Evolutionary conservation across 371 early-diverging fungal genomes (phyloP).

Genomic region (Sporodiniella umbellata): DNA sequence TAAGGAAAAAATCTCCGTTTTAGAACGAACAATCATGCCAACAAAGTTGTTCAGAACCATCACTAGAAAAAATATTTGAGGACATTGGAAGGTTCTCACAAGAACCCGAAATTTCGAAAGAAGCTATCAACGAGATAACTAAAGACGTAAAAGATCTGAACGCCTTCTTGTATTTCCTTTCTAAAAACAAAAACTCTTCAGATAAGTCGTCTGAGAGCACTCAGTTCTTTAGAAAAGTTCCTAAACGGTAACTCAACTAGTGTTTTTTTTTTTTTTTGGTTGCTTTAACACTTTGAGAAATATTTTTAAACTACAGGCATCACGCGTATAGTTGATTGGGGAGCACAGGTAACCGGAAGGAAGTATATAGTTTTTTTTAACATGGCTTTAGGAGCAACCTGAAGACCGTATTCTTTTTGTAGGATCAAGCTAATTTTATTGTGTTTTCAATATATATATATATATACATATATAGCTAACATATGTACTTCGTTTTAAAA

Average conservation of each 20-base stretch:
- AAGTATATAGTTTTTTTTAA: not conserved
- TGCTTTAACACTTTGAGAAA: not conserved
- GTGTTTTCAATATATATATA: no score
- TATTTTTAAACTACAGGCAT: not conserved
- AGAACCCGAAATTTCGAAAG: not conserved
- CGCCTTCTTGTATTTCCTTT: not conserved
- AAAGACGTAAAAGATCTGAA: conserved; percentile 7
- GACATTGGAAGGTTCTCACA: not conserved
- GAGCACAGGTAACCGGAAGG: not conserved
- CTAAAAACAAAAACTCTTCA: no score
- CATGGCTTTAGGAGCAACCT: not conserved
- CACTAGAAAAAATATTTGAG: not conserved
- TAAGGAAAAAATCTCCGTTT: not conserved
- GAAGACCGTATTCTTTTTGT: conserved; percentile 1
- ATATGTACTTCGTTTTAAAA: not conserved
- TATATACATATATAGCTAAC: no score
- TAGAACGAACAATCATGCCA: conserved; percentile 9
- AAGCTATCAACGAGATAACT: not conserved
- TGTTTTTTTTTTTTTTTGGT: no score
- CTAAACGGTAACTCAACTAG: not conserved
- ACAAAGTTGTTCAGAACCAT: conserved; percentile 15
- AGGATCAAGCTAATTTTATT: not conserved
- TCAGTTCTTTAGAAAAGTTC: not conserved
- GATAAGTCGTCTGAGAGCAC: not conserved
- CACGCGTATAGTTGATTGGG: not conserved